phyloP scores from a whole-genome alignment of 192 early-diverging fungal species.

The Podila minutissima region DNA sequence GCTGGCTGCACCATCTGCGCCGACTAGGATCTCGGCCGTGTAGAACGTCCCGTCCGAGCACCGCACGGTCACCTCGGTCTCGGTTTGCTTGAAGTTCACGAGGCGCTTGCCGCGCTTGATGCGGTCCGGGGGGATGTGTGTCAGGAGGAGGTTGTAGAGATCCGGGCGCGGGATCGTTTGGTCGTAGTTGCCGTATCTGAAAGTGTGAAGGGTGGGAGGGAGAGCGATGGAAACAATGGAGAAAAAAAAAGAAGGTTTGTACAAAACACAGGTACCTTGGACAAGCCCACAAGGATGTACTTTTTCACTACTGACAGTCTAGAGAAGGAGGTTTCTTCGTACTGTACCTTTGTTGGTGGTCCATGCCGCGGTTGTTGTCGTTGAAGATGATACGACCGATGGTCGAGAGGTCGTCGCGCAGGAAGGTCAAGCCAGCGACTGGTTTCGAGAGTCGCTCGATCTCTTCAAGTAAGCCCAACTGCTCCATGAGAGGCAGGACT shows the following conservation, averaged over 20 bases:
- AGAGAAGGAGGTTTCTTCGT: no score
- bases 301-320: no score
- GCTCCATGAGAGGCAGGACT: conserved; percentile 24
- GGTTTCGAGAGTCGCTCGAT: conserved; percentile 18
- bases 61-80: conserved; percentile 7
- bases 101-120: conserved; percentile 18
- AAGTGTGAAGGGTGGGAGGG: neutral
- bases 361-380: conserved; percentile 5
- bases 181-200: conserved; percentile 24
- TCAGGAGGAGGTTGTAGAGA: conserved; percentile 22
- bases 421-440: conserved; percentile 10
- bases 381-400: neutral
- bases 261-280: neutral
- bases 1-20: conserved; percentile 25
- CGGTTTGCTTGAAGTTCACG: conserved; percentile 16
- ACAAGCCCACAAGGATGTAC: neutral
- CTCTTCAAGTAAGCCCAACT: conserved; percentile 17
- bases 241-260: neutral
- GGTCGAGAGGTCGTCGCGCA: conserved; percentile 9
- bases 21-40: conserved; percentile 15
- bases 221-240: neutral
- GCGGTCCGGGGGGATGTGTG: conserved; percentile 21
- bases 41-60: conserved; percentile 18
- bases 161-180: conserved; percentile 17
- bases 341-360: conserved; percentile 9